Conservation (phyloP, 768 basidiomycete genomes). For the Naematelia aurantialba region DNA sequence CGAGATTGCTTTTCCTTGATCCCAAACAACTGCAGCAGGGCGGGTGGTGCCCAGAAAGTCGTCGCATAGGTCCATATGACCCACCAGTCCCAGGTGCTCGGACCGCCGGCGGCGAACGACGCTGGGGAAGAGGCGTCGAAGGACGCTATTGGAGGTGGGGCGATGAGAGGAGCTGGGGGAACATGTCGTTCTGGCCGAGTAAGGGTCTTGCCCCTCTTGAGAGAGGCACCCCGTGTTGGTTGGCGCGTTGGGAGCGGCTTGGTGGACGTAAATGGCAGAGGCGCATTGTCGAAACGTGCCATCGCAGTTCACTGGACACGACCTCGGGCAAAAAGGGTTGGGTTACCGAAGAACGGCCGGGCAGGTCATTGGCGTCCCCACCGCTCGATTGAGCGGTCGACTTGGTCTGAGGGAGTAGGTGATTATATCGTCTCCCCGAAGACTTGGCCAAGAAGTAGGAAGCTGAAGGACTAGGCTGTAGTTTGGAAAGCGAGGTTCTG, state of each 20-base stretch:
- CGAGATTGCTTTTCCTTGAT: conserved; percentile 70
- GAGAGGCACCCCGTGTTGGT: conserved; percentile 15
- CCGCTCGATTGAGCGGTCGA: not conserved
- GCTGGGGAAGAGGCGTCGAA: conserved; percentile 24
- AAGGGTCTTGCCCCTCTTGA: conserved; percentile 80
- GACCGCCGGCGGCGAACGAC: not conserved
- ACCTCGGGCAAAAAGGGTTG: not conserved
- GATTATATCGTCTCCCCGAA: too few species aligned
- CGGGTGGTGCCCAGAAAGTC: conserved; percentile 83
- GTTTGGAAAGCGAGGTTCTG: not conserved
- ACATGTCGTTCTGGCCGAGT: conserved; percentile 93
- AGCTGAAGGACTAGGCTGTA: too few species aligned
- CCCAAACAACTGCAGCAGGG: conserved; percentile 70
- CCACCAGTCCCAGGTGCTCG: conserved; percentile 60
- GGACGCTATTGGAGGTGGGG: conserved; percentile 59
- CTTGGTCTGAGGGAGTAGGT: not conserved
- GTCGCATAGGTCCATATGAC: conserved; percentile 69
- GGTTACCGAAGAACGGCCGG: not conserved
- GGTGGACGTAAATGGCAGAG: conserved; percentile 36
- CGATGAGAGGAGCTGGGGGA: conserved; percentile 89
- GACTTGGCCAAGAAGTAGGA: too few species aligned
- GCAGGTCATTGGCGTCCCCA: not conserved
- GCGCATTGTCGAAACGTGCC: conserved; percentile 31
- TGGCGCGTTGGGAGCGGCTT: conserved; percentile 32
- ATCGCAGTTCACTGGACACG: not conserved